Evolutionary conservation across 257 asterid genomes (phyloP).

Genomic region (Fraxinus pennsylvanica): DNA sequence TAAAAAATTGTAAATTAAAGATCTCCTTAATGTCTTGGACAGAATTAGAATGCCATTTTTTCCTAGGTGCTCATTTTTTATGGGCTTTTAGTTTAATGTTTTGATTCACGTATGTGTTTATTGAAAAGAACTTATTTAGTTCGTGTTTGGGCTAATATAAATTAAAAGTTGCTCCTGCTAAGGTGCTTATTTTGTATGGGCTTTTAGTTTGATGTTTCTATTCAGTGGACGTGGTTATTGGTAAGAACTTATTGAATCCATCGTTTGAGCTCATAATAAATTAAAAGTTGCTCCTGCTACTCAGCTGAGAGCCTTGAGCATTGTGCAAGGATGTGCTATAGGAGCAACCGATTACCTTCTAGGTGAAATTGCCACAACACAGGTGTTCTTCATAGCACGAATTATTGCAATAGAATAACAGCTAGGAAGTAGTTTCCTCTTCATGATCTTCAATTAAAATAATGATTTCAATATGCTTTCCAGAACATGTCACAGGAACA

Average conservation of each 20-base stretch:
- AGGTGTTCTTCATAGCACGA: background rate
- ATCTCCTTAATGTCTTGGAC: background rate
- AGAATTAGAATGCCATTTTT: background rate
- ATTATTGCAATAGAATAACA: background rate
- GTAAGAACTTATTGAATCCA: no score
- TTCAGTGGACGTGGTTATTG: no score
- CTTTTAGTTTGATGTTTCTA: no score
- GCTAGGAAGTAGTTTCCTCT: background rate
- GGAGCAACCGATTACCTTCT: background rate
- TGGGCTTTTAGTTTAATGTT: conserved; percentile 17
- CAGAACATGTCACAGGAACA: background rate
- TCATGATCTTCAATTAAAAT: conserved; percentile 21
- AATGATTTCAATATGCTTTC: conserved; percentile 7
- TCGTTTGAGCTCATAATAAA: no score
- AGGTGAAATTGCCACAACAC: background rate
- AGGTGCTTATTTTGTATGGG: no score
- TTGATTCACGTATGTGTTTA: background rate
- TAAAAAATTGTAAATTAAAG: background rate
- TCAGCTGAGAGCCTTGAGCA: background rate
- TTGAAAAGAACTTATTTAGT: conserved; percentile 4
- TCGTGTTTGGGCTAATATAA: background rate
- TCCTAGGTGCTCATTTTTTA: conserved; percentile 13
- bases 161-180: background rate
- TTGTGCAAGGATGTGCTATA: background rate
- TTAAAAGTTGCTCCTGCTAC: background rate